Conservation (phyloP, 1,139 yeast genomes). For the Suzukiozyma palmioleophila region DNA sequence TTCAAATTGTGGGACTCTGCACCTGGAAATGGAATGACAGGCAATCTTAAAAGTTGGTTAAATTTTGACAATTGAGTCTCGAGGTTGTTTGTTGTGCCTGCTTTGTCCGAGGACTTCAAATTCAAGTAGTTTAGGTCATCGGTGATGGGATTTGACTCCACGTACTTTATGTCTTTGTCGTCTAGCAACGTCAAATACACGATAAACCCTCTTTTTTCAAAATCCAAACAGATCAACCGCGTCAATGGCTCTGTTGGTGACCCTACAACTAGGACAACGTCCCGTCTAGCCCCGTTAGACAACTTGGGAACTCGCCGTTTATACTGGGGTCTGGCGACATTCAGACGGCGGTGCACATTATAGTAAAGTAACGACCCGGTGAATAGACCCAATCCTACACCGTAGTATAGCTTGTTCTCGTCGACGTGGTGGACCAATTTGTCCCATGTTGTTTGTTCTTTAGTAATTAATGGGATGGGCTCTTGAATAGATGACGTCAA, state of each 20-base stretch:
- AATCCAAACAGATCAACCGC: conserved; percentile 63
- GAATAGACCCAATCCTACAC: conserved; percentile 28
- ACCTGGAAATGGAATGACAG: conserved; percentile 47
- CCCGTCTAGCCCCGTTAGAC: conserved; percentile 67
- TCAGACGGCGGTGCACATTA: conserved; percentile 1
- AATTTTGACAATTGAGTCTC: conserved; percentile 33
- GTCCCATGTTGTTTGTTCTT: conserved; percentile 5
- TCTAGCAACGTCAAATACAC: conserved; percentile 72
- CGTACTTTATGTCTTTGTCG: conserved; percentile 55
- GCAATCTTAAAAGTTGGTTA: conserved; percentile 32
- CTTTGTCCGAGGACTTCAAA: conserved; percentile 16
- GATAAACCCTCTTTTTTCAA: conserved; percentile 75
- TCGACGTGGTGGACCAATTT: conserved; percentile 10
- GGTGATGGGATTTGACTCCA: conserved; percentile 54
- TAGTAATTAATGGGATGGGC: conserved; percentile 10
- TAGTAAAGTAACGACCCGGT: conserved; percentile 8
- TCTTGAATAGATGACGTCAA: conserved; percentile 4
- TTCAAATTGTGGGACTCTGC: conserved; percentile 49
- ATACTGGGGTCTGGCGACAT: conserved; percentile 9
- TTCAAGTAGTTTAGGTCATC: conserved; percentile 46
- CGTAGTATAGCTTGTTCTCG: conserved; percentile 14
- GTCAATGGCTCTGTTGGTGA: conserved; percentile 77
- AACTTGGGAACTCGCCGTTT: conserved; percentile 59
- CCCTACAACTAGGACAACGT: conserved; percentile 70
- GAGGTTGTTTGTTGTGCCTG: conserved; percentile 17